Evolutionary conservation across 164 flowering plant genomes (phyloP).

Genomic region (Protea cynaroides): DNA sequence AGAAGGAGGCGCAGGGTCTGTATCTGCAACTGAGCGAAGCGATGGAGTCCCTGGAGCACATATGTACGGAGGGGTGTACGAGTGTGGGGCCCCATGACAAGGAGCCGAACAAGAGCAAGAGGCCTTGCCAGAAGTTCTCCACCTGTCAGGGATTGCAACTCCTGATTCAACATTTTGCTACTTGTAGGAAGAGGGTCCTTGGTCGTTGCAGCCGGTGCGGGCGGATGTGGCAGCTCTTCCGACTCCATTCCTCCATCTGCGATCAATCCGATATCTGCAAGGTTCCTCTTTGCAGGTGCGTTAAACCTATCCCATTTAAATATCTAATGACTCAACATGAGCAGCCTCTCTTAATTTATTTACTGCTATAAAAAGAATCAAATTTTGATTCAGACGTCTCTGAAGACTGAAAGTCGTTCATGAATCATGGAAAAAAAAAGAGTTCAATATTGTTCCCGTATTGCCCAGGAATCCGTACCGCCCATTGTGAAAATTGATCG

Average conservation of each 20-base stretch:
- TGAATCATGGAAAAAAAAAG: no score
- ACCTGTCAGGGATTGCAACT: conserved; percentile 79
- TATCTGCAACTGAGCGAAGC: conserved; percentile 83
- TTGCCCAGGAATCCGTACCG: no score
- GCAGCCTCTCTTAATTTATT: no score
- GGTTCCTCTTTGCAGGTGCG: conserved; percentile 93
- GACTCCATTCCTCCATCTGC: conserved; percentile 78
- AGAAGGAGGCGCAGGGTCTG: conserved; percentile 41
- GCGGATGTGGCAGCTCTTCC: conserved; percentile 94
- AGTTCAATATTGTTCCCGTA: no score
- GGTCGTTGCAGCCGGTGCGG: conserved; percentile 78
- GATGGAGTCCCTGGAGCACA: conserved; percentile 88
- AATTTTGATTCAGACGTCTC: no score
- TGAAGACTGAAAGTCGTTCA: no score
- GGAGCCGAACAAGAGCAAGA: conserved; percentile 31
- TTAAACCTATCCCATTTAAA: no score
- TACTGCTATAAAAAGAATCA: no score
- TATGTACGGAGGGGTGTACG: conserved; percentile 87
- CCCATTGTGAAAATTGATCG: no score
- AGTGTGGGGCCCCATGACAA: conserved; percentile 60
- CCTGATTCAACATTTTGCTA: conserved; percentile 64
- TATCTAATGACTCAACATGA: no score
- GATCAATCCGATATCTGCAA: conserved; percentile 57
- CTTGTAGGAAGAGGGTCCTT: conserved; percentile 54
- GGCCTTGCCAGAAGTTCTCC: conserved; percentile 53